A percentile compares a stretch with the other conserved stretches of the same genome.
Conservation (phyloP, 2,329 filamentous ascomycete species). For the Sporothrix sp. region DNA sequence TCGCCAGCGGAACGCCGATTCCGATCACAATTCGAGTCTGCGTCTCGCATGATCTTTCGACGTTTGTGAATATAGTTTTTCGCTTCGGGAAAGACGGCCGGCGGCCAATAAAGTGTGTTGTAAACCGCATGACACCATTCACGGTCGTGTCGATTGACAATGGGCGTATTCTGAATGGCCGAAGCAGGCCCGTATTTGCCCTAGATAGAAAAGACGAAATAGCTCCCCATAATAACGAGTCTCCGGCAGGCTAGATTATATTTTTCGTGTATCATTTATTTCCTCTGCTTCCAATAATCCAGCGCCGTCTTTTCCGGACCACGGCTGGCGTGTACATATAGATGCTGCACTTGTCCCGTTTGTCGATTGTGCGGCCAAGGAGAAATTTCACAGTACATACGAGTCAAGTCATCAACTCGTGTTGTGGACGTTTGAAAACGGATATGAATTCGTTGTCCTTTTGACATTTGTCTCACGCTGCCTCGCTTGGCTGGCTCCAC, state of each 20-base stretch:
- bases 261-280: too few species aligned
- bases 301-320: background rate
- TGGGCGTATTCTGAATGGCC: conserved; percentile 10
- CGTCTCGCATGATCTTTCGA: background rate
- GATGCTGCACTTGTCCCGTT: too few species aligned
- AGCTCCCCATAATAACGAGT: background rate
- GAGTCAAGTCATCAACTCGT: too few species aligned
- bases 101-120: conserved; percentile 5
- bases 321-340: background rate
- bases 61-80: conserved; percentile 3
- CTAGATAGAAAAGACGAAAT: background rate
- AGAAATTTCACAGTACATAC: too few species aligned
- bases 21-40: background rate
- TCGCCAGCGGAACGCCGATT: background rate
- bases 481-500: background rate
- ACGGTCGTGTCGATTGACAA: conserved; percentile 4
- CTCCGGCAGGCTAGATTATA: too few species aligned
- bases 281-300: background rate
- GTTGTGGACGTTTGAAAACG: background rate
- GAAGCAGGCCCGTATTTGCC: background rate
- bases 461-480: background rate
- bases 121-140: conserved; percentile 9
- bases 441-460: background rate
- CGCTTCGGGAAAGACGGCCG: background rate
- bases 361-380: too few species aligned